Base-by-base conservation (phyloP, 768 basidiomycete genomes). In the Infundibulicybe gibba region DNA sequence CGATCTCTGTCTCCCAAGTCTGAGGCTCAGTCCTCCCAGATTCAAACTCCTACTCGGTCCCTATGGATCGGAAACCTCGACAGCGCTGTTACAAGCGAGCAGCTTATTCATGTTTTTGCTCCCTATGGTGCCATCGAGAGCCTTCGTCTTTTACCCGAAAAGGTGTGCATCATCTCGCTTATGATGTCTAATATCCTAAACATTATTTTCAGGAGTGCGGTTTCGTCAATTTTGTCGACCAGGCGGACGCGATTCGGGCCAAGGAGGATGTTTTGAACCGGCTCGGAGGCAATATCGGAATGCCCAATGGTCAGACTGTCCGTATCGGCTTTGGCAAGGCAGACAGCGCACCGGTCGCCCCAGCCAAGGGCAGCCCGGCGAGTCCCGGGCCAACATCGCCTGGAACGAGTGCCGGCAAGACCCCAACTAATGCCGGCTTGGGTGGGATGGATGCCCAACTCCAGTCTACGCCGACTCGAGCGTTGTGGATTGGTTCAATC, bases 41-140 rank as follows among this genome's bases (percentile, higher is more conserved):
- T 85, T 45, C 94, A 97, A 68, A 87, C 91, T 34, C 95, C 97
- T 32, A 95, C 95, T 10, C 85, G 97, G 43, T 94, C 92, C 31
- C 73, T 99, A 21, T 99, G 97, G 95, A 97, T 99, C 61, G 97
- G 97, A 41, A 98, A 98, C 66, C 74, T 99, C 42, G 97, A 97
- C 65, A 90, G 89, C 54, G 88, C 87, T 45, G 90, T 95, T 46
- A 93, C 93, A 2, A 90, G 91, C 57, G 91, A 94, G 61, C 91
- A 97, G 61, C 83, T 99, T 45, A 90, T 97, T 47, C 86, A 90
- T 54, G 91, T 97, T 20, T 99, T 99, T 67, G 89, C 92, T 20
- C 88, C 90, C 0, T 99, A 99, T 61, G 97, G 97, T 45, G 90
- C 94, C 31, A 97, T 99, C 55, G 97, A 99, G 70, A 94, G 90